Evolutionary conservation across 2,329 filamentous ascomycete species (phyloP), one percentile per base, ranked within the genome.

Genomic region (Diaporthe citri): DNA sequence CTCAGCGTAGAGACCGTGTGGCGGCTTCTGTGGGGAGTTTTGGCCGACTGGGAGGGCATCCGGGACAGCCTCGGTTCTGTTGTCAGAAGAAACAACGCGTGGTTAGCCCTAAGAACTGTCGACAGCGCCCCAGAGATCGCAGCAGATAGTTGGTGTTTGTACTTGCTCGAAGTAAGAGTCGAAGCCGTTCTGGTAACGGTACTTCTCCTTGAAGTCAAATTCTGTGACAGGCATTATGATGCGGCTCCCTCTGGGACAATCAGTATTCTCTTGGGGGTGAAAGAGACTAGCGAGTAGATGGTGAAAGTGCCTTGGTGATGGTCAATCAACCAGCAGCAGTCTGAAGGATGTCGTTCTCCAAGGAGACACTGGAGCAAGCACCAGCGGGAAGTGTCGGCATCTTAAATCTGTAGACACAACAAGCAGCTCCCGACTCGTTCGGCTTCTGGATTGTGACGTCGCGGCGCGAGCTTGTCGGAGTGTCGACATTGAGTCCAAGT

Each of bases 11-110:
- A 97, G 90, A 0, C 94, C 95, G 78, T 92, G 91, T 0, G 94
- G 89, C 0, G 92, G 92, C 81, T 95, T 95, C 82, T 97, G 95
- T 0, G 95, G 95, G 3, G 93, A 95, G 86, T 97, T 97, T 56
- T 92, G 90, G 67, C 90, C 94, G 75, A 95, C 81, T 12, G 95
- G 94, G 7, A 96, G 87, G 7, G 95, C 92, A 25, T 92, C 93
- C 22, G 92, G 87, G 73, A 96, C 86, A 59, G 94, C 94, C 87
- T 97, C 94, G 57, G 93, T 91, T 82, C 94, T 96, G 79, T 71
- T 20, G 41, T 55, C 10, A 70, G 55, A 51, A 20, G 55, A 64
- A 64, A 15, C 25, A 31, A 34, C 17, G 51, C 12, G 28, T 9
- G 15, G 36, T 34, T 43, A 57, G 31, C 22, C 48, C 20, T 6